A percentile compares a stretch with the other conserved stretches of the same genome.
Evolutionary conservation across 139 green algal genomes (phyloP).

Genomic region (Klebsormidium nitens): DNA sequence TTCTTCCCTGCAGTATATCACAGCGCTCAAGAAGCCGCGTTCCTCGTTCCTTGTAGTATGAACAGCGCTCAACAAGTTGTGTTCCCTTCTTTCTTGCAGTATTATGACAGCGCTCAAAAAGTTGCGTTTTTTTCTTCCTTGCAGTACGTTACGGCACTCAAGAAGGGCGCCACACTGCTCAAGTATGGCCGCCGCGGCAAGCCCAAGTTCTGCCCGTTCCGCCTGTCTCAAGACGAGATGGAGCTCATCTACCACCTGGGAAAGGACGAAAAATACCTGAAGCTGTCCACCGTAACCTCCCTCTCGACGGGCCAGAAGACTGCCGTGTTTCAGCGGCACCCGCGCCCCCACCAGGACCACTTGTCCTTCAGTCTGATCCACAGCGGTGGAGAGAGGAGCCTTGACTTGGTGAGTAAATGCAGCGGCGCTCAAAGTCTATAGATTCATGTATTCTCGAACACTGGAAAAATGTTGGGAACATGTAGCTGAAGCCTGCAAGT

Average conservation of each 20-base stretch:
- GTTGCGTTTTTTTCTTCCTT: too few species aligned
- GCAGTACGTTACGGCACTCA: slow-evolving; percentile 39
- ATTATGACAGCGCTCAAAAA: too few species aligned
- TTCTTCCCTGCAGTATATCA: too few species aligned
- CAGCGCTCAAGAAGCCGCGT: too few species aligned
- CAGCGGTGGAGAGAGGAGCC: slow-evolving; percentile 11
- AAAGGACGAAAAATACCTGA: slow-evolving; percentile 10
- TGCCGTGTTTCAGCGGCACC: slow-evolving; percentile 30
- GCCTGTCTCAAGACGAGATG: slow-evolving; percentile 25
- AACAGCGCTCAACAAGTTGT: too few species aligned
- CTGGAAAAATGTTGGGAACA: too few species aligned
- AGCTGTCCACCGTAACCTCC: slow-evolving; percentile 4
- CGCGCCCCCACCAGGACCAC: slow-evolving; percentile 24
- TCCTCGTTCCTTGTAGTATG: too few species aligned
- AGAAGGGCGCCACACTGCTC: slow-evolving; percentile 39
- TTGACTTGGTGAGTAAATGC: slow-evolving; percentile 44
- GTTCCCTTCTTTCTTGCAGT: too few species aligned
- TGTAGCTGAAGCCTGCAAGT: too few species aligned
- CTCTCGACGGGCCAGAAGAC: slow-evolving; percentile 18
- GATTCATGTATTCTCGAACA: too few species aligned
- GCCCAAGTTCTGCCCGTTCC: slow-evolving; percentile 34
- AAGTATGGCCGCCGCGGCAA: slow-evolving; percentile 38
- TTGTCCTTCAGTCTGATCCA: slow-evolving; percentile 42
- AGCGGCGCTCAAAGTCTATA: too few species aligned
- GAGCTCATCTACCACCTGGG: slow-evolving; percentile 13